Evolutionary conservation across 768 basidiomycete genomes (phyloP), one percentile per base, ranked within the genome.

Genomic region (Tricholomella constricta): DNA sequence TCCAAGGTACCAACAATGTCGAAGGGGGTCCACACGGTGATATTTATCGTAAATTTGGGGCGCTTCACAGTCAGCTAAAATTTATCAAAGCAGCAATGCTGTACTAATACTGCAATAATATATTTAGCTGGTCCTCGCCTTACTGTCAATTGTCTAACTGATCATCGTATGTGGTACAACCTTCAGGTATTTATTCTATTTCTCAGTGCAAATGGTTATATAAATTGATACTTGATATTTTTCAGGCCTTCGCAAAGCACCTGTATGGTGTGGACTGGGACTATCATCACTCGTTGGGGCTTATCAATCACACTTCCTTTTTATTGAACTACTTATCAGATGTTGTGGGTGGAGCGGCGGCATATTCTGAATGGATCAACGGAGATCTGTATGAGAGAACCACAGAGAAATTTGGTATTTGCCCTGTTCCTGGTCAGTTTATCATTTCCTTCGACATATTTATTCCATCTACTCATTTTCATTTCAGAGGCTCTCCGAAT

Each of bases 11-110:
- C 5, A 65, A 65, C 45, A 65, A 62, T 23, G 57, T 62, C 26
- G 62, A 65, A 51, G 64, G 64, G 27, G 64, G 64, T 47, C 65
- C 65, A 11, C 62, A 65, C 43, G 60, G 65, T 32, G 61, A 62
- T 8, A 62, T 62, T 17, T 60, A 60, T 25, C 42, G 53, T 3
- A 60, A 60, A 49, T 62, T 62, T 57, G 61, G 61, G 0, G 59
- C 61, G 2, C 49, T 62, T 27, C 45, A 51, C 43, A 40, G 50
- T 51, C 27, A 25, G 23, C 17, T 2, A 11, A n/a, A 27, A 11
- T 32, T 7, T 32, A n/a, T 31, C n/a, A n/a, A n/a, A n/a, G n/a
- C 29, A 29, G 29, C 11, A 29, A 29, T 29, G n/a, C 11, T 6
- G 11, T 29, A 11, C 29, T n/a, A 29, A 6, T 29, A 11, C 29